Evolutionary conservation across 2,329 filamentous ascomycete genomes (phyloP).

Genomic region (Aspergillus felis): DNA sequence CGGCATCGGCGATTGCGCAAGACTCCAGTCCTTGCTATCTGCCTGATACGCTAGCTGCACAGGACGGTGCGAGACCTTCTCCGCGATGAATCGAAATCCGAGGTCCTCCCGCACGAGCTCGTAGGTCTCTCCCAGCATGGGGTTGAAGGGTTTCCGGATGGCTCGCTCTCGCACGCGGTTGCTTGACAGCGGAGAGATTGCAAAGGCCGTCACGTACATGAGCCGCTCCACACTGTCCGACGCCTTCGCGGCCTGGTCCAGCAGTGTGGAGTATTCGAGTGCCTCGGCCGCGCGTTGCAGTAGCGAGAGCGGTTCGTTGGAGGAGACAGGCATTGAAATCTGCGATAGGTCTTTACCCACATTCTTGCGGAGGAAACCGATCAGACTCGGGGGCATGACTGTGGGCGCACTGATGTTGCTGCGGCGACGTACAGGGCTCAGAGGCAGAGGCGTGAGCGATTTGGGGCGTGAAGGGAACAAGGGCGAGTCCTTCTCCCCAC

Average conservation of each 20-base stretch:
- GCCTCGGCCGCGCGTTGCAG: slow-evolving; percentile 87
- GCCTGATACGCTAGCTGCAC: slow-evolving; percentile 92
- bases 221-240: slow-evolving; percentile 65
- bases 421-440: slow-evolving; percentile 64
- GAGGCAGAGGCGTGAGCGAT: slow-evolving; percentile 70
- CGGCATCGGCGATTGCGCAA: slow-evolving; percentile 81
- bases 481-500: slow-evolving; percentile 35
- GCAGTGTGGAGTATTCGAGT: slow-evolving; percentile 80
- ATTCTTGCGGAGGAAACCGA: slow-evolving; percentile 93
- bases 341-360: slow-evolving; percentile 96
- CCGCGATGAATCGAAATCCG: slow-evolving; percentile 86
- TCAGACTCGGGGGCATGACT: slow-evolving; percentile 80
- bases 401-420: slow-evolving; percentile 68
- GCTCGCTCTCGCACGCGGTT: slow-evolving; percentile 82
- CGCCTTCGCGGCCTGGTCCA: slow-evolving; percentile 65
- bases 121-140: slow-evolving; percentile 91
- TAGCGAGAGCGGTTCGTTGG: slow-evolving; percentile 87
- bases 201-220: slow-evolving; percentile 83
- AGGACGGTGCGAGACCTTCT: slow-evolving; percentile 91
- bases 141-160: slow-evolving; percentile 95
- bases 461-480: slow-evolving; percentile 75
- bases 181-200: slow-evolving; percentile 79
- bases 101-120: slow-evolving; percentile 85
- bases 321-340: slow-evolving; percentile 94
- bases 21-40: slow-evolving; percentile 78